Base-by-base conservation (phyloP, 495 filamentous ascomycete species). In the Cenococcum geophilum region DNA sequence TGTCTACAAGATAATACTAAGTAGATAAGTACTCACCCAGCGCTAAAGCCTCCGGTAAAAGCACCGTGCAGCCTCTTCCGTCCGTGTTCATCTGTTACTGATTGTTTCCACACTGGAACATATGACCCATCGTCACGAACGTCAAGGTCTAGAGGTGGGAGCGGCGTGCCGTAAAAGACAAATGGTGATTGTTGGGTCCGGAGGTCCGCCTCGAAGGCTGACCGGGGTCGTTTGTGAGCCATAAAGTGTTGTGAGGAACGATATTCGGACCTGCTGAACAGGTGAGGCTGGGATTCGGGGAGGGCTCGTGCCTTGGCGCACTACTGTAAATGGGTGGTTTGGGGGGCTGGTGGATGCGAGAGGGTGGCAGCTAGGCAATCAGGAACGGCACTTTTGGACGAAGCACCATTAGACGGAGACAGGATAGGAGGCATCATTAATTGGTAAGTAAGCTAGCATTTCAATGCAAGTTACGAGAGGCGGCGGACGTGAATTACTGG, bases 1-100 rank as follows among this genome's bases (percentile, higher is more conserved):
- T 60, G 37, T 61, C 70, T 63, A 65, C 67, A 63, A 59, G 60
- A 40, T 63, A 63, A 57, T 36, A 70, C 65, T 66, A 50, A 55
- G 65, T 61, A 64, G 23, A 48, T 21, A 21, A 34, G 14, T 16
- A 52, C 82, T 76, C 83, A 91, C 87, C 93, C 93, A 75, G 93
- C 95, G 76, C 91, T 96, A 72, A 88, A 98, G 25, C 93, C 93
- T 64, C 93, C 93, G 16, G 92, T 97, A 68, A 98, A 98, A 65
- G 93, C 93, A 62, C 93, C 93, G 72, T 98, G 93, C 4, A 98
- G 77, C 48, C 93, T 83, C 74, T 95, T 95, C 66, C 90, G 81
- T 23, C 93, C 93, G 58, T 85, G 84, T 74, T 97, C 95, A 76
- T 98, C 93, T 47, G 85, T 89, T 68, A 96, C 92, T 74, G 96